These are phyloP conservation scores for Cystofilobasidium ferigula DNA, from an alignment of 768 basidiomycete species.

Conservation along the genomic window DNA sequence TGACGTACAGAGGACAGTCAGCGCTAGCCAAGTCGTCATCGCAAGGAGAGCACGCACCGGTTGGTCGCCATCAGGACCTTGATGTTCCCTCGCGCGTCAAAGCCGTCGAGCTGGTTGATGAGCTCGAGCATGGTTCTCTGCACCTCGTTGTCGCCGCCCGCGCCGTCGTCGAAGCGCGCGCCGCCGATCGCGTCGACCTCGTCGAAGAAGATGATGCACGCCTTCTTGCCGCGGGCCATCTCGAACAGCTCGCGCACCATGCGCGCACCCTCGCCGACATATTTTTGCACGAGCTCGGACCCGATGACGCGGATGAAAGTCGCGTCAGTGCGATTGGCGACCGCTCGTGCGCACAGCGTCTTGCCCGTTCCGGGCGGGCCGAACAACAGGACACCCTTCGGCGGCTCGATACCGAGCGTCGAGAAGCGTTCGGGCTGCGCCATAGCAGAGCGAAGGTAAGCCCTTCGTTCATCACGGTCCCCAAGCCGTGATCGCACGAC, in stretches of 20 bases:
- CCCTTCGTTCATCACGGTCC: neutral
- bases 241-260: conserved; percentile 99
- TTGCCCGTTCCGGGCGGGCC: conserved; percentile 98
- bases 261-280: conserved; percentile 95
- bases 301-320: conserved; percentile 99
- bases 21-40: too few species aligned
- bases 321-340: conserved; percentile 95
- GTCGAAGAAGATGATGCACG: conserved; percentile 99
- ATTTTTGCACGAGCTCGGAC: conserved; percentile 98
- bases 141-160: conserved; percentile 97
- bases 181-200: conserved; percentile 98
- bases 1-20: neutral
- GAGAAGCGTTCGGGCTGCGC: conserved; percentile 96
- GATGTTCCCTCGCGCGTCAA: conserved; percentile 98
- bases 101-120: conserved; percentile 97
- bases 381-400: conserved; percentile 90
- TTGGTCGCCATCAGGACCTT: conserved; percentile 99
- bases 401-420: conserved; percentile 95
- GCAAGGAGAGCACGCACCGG: too few species aligned
- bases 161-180: conserved; percentile 94
- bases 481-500: conserved; percentile 32
- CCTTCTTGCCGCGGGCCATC: conserved; percentile 97
- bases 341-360: conserved; percentile 93
- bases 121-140: conserved; percentile 98
- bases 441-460: neutral